These are phyloP conservation scores for Talaromyces proteolyticus DNA, from an alignment of 495 filamentous ascomycete genomes.

Conservation along the genomic window DNA sequence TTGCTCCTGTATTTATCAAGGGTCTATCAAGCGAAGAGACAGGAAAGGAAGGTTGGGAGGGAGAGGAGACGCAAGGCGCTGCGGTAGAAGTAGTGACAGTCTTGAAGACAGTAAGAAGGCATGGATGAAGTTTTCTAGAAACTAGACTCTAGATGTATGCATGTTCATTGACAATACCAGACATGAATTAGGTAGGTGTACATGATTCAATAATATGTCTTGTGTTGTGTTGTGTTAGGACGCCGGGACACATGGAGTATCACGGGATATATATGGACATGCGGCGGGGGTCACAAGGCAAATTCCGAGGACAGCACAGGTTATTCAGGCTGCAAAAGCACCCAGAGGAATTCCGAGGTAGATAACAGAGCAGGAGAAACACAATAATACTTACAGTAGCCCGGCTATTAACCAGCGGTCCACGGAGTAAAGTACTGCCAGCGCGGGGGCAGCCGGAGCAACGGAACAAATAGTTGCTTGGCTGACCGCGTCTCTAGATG, in stretches of 20 bases:
- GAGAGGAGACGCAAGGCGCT: conserved; percentile 77
- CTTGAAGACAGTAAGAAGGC: conserved; percentile 63
- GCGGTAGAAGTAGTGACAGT: conserved; percentile 91
- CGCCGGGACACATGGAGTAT: too few species aligned
- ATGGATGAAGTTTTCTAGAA: background rate
- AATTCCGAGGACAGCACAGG: too few species aligned
- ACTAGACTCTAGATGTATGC: background rate
- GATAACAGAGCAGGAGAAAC: background rate
- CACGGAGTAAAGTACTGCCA: background rate
- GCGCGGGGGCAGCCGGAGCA: background rate
- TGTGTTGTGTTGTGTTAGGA: too few species aligned
- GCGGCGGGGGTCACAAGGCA: too few species aligned
- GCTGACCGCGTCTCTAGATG: background rate
- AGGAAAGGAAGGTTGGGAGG: conserved; percentile 68
- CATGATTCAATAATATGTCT: too few species aligned
- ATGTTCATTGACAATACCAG: too few species aligned
- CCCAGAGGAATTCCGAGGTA: too few species aligned
- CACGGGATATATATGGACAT: conserved; percentile 3
- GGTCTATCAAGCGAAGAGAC: conserved; percentile 58
- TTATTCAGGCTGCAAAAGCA: too few species aligned
- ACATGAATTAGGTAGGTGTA: too few species aligned
- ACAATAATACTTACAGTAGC: too few species aligned
- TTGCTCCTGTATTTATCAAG: conserved; percentile 23
- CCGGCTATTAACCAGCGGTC: background rate
- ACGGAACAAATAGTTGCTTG: background rate